phyloP scores from a whole-genome alignment of 73 alveolate species.

The Paraurostyla sp. region DNA sequence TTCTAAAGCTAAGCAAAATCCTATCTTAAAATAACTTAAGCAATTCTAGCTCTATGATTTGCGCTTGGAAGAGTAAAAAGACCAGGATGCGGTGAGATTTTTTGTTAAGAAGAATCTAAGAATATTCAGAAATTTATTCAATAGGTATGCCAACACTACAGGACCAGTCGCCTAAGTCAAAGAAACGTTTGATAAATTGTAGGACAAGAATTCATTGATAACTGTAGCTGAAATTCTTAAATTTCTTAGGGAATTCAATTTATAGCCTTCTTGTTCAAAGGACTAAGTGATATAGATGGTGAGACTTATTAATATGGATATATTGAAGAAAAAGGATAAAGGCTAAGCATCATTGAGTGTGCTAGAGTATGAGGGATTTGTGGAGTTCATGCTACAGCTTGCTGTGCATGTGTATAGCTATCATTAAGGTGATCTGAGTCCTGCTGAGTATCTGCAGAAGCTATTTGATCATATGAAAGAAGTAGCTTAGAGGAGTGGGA shows the following conservation, averaged over 20 bases:
- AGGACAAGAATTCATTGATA: constrained; percentile 7
- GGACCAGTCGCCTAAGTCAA: constrained; percentile 20
- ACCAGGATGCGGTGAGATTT: constrained; percentile 56
- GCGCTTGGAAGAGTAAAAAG: constrained; percentile 69
- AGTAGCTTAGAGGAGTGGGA: neutral
- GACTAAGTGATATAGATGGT: constrained; percentile 40
- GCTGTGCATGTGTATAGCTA: constrained; percentile 63
- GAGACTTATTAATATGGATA: constrained; percentile 10
- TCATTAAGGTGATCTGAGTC: constrained; percentile 54
- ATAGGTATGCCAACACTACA: constrained; percentile 64
- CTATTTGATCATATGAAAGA: constrained; percentile 41
- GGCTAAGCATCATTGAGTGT: constrained; percentile 22
- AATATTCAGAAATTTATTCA: constrained; percentile 54
- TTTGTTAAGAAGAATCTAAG: constrained; percentile 51
- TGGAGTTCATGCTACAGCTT: constrained; percentile 52
- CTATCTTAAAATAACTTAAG: neutral
- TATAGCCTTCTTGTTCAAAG: neutral
- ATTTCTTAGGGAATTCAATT: constrained; percentile 44
- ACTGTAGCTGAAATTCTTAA: constrained; percentile 62
- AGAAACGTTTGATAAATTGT: constrained; percentile 39
- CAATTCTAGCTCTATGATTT: constrained; percentile 63
- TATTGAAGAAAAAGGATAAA: constrained; percentile 56
- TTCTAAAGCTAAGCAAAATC: neutral
- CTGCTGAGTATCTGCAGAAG: constrained; percentile 44
- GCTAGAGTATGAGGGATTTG: constrained; percentile 61